Evolutionary conservation across 768 basidiomycete genomes (phyloP).

Genomic region (Tricholoma matsutake): DNA sequence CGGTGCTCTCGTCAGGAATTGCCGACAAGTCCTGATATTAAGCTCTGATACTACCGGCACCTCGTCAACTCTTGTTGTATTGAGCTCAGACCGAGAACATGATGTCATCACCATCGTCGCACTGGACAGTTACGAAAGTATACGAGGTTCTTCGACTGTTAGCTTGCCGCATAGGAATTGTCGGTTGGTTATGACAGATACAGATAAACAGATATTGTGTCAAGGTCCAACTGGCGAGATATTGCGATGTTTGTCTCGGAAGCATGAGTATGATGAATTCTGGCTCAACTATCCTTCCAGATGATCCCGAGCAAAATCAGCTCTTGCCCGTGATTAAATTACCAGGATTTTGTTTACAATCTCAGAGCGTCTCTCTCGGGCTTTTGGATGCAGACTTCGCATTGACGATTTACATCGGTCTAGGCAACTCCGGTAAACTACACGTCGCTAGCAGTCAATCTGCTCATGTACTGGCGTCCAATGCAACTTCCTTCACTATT

Average conservation of each 20-base stretch:
- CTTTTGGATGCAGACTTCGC: constrained; percentile 11
- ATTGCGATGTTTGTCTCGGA: constrained; percentile 36
- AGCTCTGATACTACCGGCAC: constrained; percentile 7
- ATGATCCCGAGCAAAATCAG: constrained; percentile 17
- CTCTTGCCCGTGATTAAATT: constrained; percentile 36
- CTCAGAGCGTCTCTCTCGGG: constrained; percentile 28
- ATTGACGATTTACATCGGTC: constrained; percentile 52
- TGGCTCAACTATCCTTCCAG: constrained; percentile 8
- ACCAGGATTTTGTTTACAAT: constrained; percentile 57
- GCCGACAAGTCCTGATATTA: constrained; percentile 32
- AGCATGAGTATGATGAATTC: neutral
- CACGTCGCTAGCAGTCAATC: constrained; percentile 39
- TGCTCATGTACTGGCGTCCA: constrained; percentile 41
- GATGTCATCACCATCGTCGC: constrained; percentile 32
- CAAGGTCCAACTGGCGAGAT: constrained; percentile 50
- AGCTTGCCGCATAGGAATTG: constrained; percentile 41
- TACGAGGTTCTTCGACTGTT: constrained; percentile 14
- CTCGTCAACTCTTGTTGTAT: constrained; percentile 28
- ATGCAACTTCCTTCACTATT: constrained; percentile 69
- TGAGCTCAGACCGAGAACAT: constrained; percentile 36
- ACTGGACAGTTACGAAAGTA: constrained; percentile 15
- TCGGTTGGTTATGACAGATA: constrained; percentile 39
- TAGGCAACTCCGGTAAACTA: constrained; percentile 64
- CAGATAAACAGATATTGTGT: constrained; percentile 31
- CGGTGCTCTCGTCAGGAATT: constrained; percentile 14